Evolutionary conservation across 352 stramenopile genomes (phyloP).

Genomic region (Plasmopara halstedii): DNA sequence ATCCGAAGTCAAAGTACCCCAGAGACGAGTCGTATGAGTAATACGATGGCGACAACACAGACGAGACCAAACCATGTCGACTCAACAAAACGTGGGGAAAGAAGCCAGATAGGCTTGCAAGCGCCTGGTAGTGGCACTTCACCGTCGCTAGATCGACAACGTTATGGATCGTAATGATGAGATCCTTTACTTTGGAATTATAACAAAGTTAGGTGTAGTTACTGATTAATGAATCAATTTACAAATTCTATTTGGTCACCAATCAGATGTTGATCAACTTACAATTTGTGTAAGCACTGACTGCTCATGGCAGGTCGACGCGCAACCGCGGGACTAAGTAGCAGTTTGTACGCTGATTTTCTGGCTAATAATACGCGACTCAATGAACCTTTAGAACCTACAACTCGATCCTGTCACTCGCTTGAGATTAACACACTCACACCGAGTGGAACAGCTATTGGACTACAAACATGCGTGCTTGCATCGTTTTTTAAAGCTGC

Average conservation of each 20-base stretch:
- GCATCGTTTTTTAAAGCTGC: conserved; percentile 64
- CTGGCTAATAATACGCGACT: conserved; percentile 42
- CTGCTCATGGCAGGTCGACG: conserved; percentile 16
- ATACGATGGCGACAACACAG: not conserved
- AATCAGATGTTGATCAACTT: too few species aligned
- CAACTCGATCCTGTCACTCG: conserved; percentile 39
- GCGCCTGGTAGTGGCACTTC: not conserved
- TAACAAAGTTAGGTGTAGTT: too few species aligned
- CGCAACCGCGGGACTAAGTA: conserved; percentile 42
- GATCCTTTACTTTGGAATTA: too few species aligned
- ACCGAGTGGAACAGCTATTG: conserved; percentile 41
- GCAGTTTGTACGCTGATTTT: conserved; percentile 64
- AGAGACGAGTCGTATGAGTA: not conserved
- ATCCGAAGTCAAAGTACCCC: not conserved
- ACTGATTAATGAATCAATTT: too few species aligned
- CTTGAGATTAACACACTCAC: conserved; percentile 47
- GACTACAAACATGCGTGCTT: conserved; percentile 45
- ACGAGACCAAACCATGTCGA: not conserved
- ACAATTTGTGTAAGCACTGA: not conserved
- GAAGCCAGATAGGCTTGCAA: not conserved
- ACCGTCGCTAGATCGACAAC: not conserved
- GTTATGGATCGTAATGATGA: not conserved
- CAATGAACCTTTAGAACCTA: conserved; percentile 32
- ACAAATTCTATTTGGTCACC: too few species aligned
- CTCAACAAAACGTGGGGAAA: not conserved